Base-by-base conservation (phyloP, 208 protist genomes). In the Leishmania major region DNA sequence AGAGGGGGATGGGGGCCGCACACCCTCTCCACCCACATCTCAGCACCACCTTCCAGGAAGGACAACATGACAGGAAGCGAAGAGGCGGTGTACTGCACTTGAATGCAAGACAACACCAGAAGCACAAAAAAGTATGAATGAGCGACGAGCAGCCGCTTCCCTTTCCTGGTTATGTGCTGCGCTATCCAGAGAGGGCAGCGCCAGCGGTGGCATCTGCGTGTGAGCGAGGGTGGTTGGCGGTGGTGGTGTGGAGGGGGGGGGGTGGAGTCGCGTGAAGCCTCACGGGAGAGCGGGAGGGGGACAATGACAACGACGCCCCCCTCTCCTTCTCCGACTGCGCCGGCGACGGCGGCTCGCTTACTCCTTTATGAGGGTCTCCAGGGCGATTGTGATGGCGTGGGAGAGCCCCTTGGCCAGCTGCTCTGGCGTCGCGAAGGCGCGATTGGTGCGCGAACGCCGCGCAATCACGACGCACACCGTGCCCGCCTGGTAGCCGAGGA, bases 401-500 rank as follows among this genome's bases (percentile, higher is more conserved):
- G 60, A 69, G 11, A 95, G 82, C 6, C 70, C 86, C 77, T 19
- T 67, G 35, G 76, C 75, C 31, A 72, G 73, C 87, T 92, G 83
- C 49, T 92, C 87, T 7, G 86, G 81, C 37, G 86, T 92, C 8
- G 91, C 87, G 75, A 93, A 93, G 66, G 85, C 71, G 60, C 74
- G 82, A 47, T 75, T 77, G 3, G 82, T 84, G 59, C 72, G 86
- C 13, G 84, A 82, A 62, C 91, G 89, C 43, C 84, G 84, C 3
- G 92, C 90, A 22, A 94, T 70, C 8, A 96, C 90, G 19, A 90
- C 88, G 69, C 92, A 96, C 53, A 93, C 85, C 43, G 91, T 81
- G 40, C 92, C 92, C 1, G 90, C 85, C 77, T 92, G 81, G 80
- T 96, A 96, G 60, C 92, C 92, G 57, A 96, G 84, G 31, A 92